phyloP scores from a whole-genome alignment of 2,329 filamentous ascomycete genomes.

The Diaporthe citrichinensis region DNA sequence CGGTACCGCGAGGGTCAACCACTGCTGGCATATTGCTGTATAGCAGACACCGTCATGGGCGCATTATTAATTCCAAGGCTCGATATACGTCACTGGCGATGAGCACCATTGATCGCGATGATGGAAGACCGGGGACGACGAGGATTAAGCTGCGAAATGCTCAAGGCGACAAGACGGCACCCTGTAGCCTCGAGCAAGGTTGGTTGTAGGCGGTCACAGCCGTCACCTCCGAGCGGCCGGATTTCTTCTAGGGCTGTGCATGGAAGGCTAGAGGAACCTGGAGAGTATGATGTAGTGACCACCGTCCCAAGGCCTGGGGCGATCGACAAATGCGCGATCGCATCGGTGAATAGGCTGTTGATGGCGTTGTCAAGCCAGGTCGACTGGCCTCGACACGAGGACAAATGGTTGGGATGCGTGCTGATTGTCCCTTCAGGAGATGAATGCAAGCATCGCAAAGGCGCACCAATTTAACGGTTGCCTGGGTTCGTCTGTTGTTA shows the following conservation, averaged over 20 bases:
- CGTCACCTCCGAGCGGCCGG: constrained; percentile 16
- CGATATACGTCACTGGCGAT: constrained; percentile 8
- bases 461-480: constrained; percentile 10
- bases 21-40: neutral
- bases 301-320: constrained; percentile 8
- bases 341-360: constrained; percentile 20
- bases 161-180: neutral
- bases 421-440: neutral
- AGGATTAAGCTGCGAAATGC: neutral
- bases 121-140: neutral
- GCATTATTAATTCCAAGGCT: neutral
- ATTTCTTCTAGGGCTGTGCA: constrained; percentile 1
- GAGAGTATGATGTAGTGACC: constrained; percentile 32
- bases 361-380: neutral
- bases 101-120: constrained; percentile 9
- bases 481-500: constrained; percentile 22
- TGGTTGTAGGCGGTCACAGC: constrained; percentile 12
- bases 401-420: neutral
- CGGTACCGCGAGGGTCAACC: neutral
- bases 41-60: constrained; percentile 1
- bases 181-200: constrained; percentile 16
- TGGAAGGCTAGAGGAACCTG: constrained; percentile 1
- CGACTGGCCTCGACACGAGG: constrained; percentile 10
- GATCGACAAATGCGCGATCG: constrained; percentile 7
- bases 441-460: constrained; percentile 28